These are phyloP conservation scores for Jatropha podagrica DNA, from an alignment of 441 rosid species.

Conservation along the genomic window DNA sequence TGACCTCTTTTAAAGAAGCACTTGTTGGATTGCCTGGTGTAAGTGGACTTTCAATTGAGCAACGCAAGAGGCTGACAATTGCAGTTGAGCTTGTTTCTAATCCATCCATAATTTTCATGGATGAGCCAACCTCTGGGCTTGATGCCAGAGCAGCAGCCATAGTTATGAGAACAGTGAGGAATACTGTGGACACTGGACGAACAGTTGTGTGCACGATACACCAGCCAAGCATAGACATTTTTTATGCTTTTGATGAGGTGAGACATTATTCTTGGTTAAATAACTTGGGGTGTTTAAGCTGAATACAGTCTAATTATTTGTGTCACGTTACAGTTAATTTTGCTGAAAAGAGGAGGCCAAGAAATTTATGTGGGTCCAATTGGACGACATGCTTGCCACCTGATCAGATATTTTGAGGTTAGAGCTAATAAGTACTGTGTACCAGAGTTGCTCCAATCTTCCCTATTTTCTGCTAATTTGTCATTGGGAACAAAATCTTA, in stretches of 20 bases:
- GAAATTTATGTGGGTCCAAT: constrained; percentile 65
- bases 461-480: background rate
- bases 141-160: constrained; percentile 79
- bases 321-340: constrained; percentile 40
- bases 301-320: constrained; percentile 20
- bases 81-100: constrained; percentile 76
- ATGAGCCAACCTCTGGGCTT: constrained; percentile 77
- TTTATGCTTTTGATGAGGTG: constrained; percentile 78
- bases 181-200: constrained; percentile 69
- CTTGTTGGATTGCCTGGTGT: constrained; percentile 69
- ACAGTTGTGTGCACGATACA: constrained; percentile 76
- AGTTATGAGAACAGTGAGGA: constrained; percentile 75
- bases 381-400: constrained; percentile 52
- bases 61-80: constrained; percentile 65
- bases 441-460: background rate
- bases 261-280: background rate
- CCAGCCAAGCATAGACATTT: constrained; percentile 74
- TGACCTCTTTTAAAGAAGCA: constrained; percentile 50
- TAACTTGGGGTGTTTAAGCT: background rate
- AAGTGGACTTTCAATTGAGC: constrained; percentile 66
- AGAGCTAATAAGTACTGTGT: constrained; percentile 4
- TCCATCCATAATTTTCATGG: constrained; percentile 66
- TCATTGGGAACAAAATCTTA: background rate
- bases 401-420: constrained; percentile 65
- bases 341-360: constrained; percentile 63